These are phyloP conservation scores for Caryopteris hybrid DNA, from an alignment of 305 asterid species.

Conservation along the genomic window DNA sequence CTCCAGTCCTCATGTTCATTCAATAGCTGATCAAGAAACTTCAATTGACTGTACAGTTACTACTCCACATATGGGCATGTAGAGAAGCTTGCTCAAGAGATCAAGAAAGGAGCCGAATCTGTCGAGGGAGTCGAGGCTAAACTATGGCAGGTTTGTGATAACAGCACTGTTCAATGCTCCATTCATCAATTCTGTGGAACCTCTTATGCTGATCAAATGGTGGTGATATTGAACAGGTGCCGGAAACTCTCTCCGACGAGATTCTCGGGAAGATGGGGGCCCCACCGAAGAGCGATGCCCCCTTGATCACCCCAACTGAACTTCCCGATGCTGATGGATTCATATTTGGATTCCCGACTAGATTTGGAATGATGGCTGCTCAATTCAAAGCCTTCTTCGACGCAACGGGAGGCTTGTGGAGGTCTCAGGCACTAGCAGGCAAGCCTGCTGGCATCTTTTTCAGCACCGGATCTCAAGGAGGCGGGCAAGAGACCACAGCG, in stretches of 20 bases:
- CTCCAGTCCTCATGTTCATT: too few relatives aligned
- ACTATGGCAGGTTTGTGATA: slow-evolving; percentile 72
- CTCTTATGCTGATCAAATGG: neutral
- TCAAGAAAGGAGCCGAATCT: slow-evolving; percentile 74
- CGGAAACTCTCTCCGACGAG: slow-evolving; percentile 60
- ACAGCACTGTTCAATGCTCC: too few relatives aligned
- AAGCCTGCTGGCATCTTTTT: slow-evolving; percentile 74
- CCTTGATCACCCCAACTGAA: slow-evolving; percentile 51
- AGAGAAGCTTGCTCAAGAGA: slow-evolving; percentile 65
- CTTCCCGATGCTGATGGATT: slow-evolving; percentile 68
- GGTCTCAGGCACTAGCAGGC: slow-evolving; percentile 61
- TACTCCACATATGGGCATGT: slow-evolving; percentile 78
- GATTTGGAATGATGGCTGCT: slow-evolving; percentile 87
- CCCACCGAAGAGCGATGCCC: slow-evolving; percentile 64
- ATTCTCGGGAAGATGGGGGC: slow-evolving; percentile 62
- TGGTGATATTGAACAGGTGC: slow-evolving; percentile 37
- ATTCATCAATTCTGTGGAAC: neutral
- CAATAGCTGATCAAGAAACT: neutral
- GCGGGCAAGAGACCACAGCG: slow-evolving; percentile 88
- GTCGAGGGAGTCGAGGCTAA: slow-evolving; percentile 75
- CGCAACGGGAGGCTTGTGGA: slow-evolving; percentile 72
- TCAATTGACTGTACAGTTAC: slow-evolving; percentile 34
- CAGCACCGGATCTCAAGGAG: slow-evolving; percentile 72
- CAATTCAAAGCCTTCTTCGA: slow-evolving; percentile 73
- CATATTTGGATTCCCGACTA: slow-evolving; percentile 78